Evolutionary conservation across 306 rosid species (phyloP).

Genomic region (Vigna hirtella): DNA sequence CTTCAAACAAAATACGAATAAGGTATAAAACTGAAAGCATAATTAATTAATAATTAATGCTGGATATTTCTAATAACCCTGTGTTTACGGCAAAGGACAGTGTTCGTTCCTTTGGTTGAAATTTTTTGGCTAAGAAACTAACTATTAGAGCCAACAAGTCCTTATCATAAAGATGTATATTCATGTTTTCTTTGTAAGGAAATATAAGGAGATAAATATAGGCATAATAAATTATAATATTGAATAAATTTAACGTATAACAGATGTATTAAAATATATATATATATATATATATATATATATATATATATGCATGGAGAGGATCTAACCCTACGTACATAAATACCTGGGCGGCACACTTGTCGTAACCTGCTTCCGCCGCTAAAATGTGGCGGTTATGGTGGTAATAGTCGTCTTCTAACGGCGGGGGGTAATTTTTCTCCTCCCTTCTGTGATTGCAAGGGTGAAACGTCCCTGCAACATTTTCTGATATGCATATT

Average conservation of each 20-base stretch:
- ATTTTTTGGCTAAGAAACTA: neutral
- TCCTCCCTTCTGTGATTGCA: neutral
- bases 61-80: neutral
- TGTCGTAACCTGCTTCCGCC: neutral
- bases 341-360: neutral
- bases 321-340: neutral
- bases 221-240: too few relatives aligned
- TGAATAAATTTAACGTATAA: too few relatives aligned
- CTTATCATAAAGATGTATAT: too few relatives aligned
- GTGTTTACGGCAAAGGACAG: neutral
- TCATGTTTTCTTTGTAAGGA: too few relatives aligned
- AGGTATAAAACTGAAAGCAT: neutral
- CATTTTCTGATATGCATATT: constrained; percentile 18
- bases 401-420: neutral
- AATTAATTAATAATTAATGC: neutral
- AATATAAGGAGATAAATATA: too few relatives aligned
- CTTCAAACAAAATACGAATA: neutral
- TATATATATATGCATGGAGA: too few relatives aligned
- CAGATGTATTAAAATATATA: too few relatives aligned
- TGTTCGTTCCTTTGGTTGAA: neutral
- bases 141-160: too few relatives aligned
- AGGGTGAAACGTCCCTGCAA: neutral
- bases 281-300: too few relatives aligned
- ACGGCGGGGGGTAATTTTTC: neutral
- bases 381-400: neutral